These are phyloP conservation scores for Canna indica DNA, from an alignment of 176 grass and related monocot genomes.

Conservation along the genomic window DNA sequence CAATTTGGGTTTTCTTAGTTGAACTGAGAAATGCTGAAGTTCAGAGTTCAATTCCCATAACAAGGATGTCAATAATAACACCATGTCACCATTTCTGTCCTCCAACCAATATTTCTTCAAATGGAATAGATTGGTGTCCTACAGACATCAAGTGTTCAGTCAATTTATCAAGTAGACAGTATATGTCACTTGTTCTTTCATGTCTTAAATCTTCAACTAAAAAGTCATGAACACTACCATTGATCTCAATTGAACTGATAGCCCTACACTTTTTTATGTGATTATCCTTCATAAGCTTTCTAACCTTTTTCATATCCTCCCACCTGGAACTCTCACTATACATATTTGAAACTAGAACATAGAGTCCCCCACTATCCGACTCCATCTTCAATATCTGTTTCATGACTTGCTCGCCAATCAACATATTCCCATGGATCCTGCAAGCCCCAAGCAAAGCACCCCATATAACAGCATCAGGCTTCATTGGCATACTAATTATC, in stretches of 20 bases:
- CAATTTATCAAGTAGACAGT: background rate
- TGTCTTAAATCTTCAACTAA: conserved; percentile 4
- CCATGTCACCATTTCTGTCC: background rate
- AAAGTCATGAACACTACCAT: background rate
- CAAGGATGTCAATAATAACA: background rate
- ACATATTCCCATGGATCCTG: conserved; percentile 2
- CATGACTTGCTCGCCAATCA: background rate
- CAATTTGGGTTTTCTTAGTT: too few relatives aligned
- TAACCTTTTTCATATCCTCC: conserved; percentile 8
- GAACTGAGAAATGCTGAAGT: background rate
- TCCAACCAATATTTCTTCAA: background rate
- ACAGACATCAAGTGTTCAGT: background rate
- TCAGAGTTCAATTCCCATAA: background rate
- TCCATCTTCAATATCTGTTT: conserved; percentile 1
- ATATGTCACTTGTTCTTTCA: background rate
- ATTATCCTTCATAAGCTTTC: background rate
- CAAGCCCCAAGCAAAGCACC: conserved; percentile 16
- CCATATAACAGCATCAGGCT: conserved; percentile 1
- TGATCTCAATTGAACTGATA: conserved; percentile 2
- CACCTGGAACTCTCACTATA: background rate
- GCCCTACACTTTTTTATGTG: background rate
- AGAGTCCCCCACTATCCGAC: background rate
- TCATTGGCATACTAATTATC: background rate
- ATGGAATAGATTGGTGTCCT: background rate
- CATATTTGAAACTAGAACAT: conserved; percentile 12